Base-by-base conservation (phyloP, 495 filamentous ascomycete species). In the Cercophora scortea region DNA sequence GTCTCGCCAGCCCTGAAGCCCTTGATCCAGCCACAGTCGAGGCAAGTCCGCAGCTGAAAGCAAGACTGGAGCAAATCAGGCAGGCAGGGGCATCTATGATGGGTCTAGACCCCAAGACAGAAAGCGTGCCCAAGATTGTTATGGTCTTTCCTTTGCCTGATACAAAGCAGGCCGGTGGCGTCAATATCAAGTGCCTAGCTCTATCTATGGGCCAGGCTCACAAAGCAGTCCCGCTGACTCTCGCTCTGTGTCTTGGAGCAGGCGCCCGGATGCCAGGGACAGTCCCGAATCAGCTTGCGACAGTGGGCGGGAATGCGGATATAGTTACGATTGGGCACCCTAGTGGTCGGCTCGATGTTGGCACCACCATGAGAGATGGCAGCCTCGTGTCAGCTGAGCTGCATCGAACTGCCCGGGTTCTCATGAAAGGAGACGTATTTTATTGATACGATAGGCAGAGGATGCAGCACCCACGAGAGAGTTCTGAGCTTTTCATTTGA, bases 61-160 rank as follows among this genome's bases (percentile, higher is more conserved):
- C 15, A 0, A 72, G 67, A 2, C 71, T 90, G 11, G 83, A 88
- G 57, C 58, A 69, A 0, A 86, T 89, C 46, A 71, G 86, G 9
- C 72, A 71, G 13, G 71, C 77, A 42, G 86, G 79, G 3, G 82
- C 81, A 0, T 71, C 73, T 4, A 68, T 61, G 53, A 89, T 90
- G 85, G 84, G 84, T 1, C 56, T 90, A 2, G 70, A 72, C 32
- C 68, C 66, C 7, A 73, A 79, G 5, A 77, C 78, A 0, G 71
- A 79, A 42, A 82, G 79, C 53, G 72, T 86, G 4, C 85, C 85
- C 0, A 88, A 87, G 70, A 80, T 90, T 15, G 76, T 81, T 5
- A 53, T 88, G 8, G 71, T 89, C 0, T 80, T 80, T 18, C 49
- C 63, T 4, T 68, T 76, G 2, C 46, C 19, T 8, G 33, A 49